phyloP scores from a whole-genome alignment of 805 yeast genomes.

The Zygosaccharomyces kombuchaensis region DNA sequence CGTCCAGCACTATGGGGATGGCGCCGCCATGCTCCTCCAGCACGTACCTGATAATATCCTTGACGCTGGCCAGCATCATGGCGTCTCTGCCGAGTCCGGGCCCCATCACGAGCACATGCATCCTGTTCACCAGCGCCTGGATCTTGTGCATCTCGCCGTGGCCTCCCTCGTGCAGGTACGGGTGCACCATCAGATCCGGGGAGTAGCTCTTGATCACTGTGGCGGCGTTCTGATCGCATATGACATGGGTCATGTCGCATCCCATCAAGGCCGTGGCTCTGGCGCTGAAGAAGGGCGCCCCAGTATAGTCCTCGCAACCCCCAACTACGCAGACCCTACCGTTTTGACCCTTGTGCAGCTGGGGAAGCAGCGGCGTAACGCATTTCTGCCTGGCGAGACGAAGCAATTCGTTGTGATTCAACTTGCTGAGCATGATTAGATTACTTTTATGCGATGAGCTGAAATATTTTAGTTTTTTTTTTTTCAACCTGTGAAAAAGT shows the following conservation, averaged over 20 bases:
- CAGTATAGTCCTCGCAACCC: conserved; percentile 93
- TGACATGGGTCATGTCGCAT: conserved; percentile 80
- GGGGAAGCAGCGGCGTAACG: conserved; percentile 70
- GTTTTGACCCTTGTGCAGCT: conserved; percentile 83
- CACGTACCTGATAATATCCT: conserved; percentile 44
- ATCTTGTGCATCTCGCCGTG: conserved; percentile 55
- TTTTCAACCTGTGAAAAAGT: not conserved
- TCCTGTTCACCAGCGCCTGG: conserved; percentile 50
- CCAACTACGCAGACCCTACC: conserved; percentile 87
- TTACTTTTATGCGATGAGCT: not conserved
- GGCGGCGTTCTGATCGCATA: conserved; percentile 81
- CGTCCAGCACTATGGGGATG: conserved; percentile 80
- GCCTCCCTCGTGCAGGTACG: conserved; percentile 57
- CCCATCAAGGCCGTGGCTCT: conserved; percentile 82
- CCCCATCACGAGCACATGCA: conserved; percentile 83
- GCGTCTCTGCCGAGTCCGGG: conserved; percentile 91
- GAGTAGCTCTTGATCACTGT: conserved; percentile 79
- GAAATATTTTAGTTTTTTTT: not conserved
- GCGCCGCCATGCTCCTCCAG: conserved; percentile 48
- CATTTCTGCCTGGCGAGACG: conserved; percentile 45
- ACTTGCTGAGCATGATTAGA: conserved; percentile 11
- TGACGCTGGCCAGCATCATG: conserved; percentile 57
- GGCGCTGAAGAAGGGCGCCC: conserved; percentile 91
- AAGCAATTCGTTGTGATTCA: conserved; percentile 42
- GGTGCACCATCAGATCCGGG: conserved; percentile 96